Evolutionary conservation across 2,329 filamentous ascomycete species (phyloP), one percentile per base, ranked within the genome.

Genomic region (Verticillium klebahnii): DNA sequence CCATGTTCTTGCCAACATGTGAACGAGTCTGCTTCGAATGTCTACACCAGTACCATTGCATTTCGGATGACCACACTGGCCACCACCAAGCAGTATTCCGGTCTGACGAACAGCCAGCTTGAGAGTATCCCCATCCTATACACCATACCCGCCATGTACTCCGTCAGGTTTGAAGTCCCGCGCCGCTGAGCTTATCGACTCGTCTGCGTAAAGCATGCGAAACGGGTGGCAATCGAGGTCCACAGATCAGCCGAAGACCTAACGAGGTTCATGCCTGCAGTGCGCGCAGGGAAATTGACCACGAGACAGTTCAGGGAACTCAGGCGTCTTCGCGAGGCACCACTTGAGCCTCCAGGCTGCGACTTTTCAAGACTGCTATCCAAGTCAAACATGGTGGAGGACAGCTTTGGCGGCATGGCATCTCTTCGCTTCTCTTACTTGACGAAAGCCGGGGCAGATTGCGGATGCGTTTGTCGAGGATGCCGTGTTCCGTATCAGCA

Each of bases 21-120:
- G 69, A 73, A 59, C 69, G 73, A 59, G 63, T 69, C 55, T 75
- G 72, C 61, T 69, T 67, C 31, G 62, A 68, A 55, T 75, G 73
- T 57, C 64, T 75, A 2, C 14, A 54, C 14, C 60, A 66, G 45
- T 71, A 69, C 57, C 64, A 63, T 56, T 56, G 63, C 67, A 56
- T 63, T 71, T 14, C 65, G 68, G 57, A 68, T 72, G 67, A 67
- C 70, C 50, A 62, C 68, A 15, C 54, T 57, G 36, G n/a, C 9
- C 17, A 37, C 56, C 32, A 67, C 69, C n/a, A 64, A 68, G 59
- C 60, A 67, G 59, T 71, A 66, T 37, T 71, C 71, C 62, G 39
- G 60, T 45, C 63, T 71, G 17, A 63, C 68, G 17, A 62, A 68
- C 5, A 52, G 56, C 17, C 66, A 70, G 59, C 60, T 71, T 2